phyloP scores from a whole-genome alignment of 2,329 filamentous ascomycete species.

The Hypoxylon rubiginosum region DNA sequence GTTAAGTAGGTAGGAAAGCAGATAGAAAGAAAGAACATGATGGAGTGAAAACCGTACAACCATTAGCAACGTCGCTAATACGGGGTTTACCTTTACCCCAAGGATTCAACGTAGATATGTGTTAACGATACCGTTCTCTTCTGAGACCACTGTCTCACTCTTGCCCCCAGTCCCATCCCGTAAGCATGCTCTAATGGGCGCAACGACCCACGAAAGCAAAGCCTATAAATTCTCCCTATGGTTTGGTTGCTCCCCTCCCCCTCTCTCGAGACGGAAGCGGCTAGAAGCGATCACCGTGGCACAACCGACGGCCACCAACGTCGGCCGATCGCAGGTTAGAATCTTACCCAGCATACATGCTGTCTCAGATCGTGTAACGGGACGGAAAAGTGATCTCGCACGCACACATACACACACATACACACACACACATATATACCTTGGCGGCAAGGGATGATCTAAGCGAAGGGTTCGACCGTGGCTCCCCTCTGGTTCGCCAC shows the following conservation, averaged over 20 bases:
- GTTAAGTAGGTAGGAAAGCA: not conserved
- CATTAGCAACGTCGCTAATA: not conserved
- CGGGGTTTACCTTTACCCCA: not conserved
- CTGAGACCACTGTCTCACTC: not conserved
- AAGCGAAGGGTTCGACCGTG: slow-evolving; percentile 28
- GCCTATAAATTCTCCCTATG: slow-evolving; percentile 14
- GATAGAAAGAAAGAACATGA: not conserved
- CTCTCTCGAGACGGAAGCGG: slow-evolving; percentile 28
- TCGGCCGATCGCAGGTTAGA: slow-evolving; percentile 37
- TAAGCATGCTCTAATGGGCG: not conserved
- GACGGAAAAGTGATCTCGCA: not conserved
- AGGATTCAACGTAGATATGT: not conserved
- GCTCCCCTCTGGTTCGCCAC: not conserved
- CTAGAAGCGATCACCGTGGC: slow-evolving; percentile 31
- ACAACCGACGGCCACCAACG: slow-evolving; percentile 33
- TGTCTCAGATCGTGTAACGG: slow-evolving; percentile 40
- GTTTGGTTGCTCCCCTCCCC: slow-evolving; percentile 10
- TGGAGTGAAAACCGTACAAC: not conserved
- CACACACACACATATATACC: not conserved
- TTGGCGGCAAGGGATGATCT: slow-evolving; percentile 12
- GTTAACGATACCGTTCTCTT: too few species aligned
- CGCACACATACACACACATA: not conserved
- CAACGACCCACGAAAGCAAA: not conserved
- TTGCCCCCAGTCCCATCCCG: not conserved
- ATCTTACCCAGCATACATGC: not conserved